These are phyloP conservation scores for Cordyceps farinosa DNA, from an alignment of 2,329 filamentous ascomycete genomes.

Conservation along the genomic window DNA sequence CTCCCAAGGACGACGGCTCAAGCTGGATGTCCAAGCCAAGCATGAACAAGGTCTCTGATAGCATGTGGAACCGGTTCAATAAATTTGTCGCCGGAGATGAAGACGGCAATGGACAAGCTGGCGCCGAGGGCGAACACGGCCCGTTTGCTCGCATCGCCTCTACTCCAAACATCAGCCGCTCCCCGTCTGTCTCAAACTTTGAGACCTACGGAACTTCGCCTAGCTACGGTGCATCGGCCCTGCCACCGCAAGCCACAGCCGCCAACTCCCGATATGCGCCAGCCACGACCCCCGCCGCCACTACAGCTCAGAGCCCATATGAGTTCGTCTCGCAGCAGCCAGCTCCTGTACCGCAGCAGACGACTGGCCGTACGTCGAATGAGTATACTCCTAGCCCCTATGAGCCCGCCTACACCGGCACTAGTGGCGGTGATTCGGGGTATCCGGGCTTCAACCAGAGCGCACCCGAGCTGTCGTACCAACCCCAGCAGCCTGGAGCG, in stretches of 20 bases:
- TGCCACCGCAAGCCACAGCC: constrained; percentile 32
- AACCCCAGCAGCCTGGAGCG: not conserved
- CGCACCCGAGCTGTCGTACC: not conserved
- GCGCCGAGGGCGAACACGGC: constrained; percentile 60
- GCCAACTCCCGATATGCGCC: constrained; percentile 52
- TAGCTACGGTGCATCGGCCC: constrained; percentile 28
- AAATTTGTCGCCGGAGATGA: constrained; percentile 95
- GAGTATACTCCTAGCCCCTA: constrained; percentile 35
- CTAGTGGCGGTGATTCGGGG: not conserved
- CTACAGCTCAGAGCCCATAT: constrained; percentile 23
- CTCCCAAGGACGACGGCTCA: constrained; percentile 73
- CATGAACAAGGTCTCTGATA: constrained; percentile 92
- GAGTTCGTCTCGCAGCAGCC: constrained; percentile 20
- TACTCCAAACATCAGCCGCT: constrained; percentile 70
- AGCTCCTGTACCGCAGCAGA: constrained; percentile 17
- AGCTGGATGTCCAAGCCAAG: constrained; percentile 94
- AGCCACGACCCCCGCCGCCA: constrained; percentile 26
- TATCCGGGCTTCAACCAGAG: constrained; percentile 9
- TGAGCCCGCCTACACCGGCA: constrained; percentile 31
- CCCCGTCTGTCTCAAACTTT: constrained; percentile 65
- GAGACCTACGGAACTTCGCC: constrained; percentile 67
- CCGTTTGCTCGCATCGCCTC: constrained; percentile 79
- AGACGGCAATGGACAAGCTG: constrained; percentile 58
- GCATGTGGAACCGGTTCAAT: constrained; percentile 88
- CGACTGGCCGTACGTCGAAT: constrained; percentile 28